Evolutionary conservation across 2,329 filamentous ascomycete genomes (phyloP).

Genomic region (Lecanicillium sp.): DNA sequence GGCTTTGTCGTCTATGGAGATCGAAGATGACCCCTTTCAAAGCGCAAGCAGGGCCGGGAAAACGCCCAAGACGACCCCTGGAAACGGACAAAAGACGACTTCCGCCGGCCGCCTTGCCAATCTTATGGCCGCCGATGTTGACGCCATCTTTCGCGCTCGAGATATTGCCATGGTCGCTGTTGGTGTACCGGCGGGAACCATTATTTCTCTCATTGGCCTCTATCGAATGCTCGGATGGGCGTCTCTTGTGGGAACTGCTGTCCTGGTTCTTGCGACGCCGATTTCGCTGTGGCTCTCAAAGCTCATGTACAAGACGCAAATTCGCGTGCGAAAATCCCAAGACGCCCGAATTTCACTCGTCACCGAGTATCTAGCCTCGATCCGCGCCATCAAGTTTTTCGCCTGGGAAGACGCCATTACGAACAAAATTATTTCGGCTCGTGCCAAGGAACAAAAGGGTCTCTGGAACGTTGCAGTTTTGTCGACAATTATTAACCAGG

Average conservation of each 20-base stretch:
- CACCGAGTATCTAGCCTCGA: slow-evolving; percentile 49
- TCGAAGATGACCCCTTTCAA: slow-evolving; percentile 45
- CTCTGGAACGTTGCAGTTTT: slow-evolving; percentile 46
- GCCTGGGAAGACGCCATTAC: slow-evolving; percentile 49
- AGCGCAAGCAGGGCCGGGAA: slow-evolving; percentile 15
- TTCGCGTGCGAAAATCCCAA: slow-evolving; percentile 45
- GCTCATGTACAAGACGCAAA: slow-evolving; percentile 41
- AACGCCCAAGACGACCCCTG: slow-evolving; percentile 16
- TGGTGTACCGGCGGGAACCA: slow-evolving; percentile 38
- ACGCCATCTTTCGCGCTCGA: slow-evolving; percentile 43
- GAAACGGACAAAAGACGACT: slow-evolving; percentile 26
- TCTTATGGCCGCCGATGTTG: slow-evolving; percentile 51
- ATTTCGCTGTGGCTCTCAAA: slow-evolving; percentile 41
- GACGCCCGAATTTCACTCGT: slow-evolving; percentile 50
- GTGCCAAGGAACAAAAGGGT: slow-evolving; percentile 42
- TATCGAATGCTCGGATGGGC: slow-evolving; percentile 50
- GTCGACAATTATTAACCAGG: slow-evolving; percentile 36
- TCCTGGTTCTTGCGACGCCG: slow-evolving; percentile 40
- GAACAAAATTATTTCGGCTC: slow-evolving; percentile 40
- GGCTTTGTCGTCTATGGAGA: slow-evolving; percentile 47
- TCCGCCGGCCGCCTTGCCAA: slow-evolving; percentile 46
- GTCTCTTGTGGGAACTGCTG: slow-evolving; percentile 42
- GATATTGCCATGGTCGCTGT: slow-evolving; percentile 40
- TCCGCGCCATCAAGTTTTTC: slow-evolving; percentile 53
- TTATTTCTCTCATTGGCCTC: slow-evolving; percentile 41